These are phyloP conservation scores for Pythium dissotocum DNA, from an alignment of 352 stramenopile genomes.

Conservation along the genomic window DNA sequence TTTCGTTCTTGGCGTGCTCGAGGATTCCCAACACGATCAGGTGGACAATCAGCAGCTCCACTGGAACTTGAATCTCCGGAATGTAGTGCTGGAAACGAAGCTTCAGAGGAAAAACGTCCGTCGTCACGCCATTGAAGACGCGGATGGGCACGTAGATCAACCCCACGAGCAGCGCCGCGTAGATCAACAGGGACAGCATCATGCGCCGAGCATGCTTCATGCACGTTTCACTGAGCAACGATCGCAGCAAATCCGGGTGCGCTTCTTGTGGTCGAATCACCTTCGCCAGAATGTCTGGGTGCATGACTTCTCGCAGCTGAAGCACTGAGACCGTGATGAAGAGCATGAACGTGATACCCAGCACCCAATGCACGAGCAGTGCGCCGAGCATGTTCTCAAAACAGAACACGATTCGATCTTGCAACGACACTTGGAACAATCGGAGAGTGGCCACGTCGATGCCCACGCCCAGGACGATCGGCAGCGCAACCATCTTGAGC, in stretches of 20 bases:
- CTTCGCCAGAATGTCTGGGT: constrained; percentile 91
- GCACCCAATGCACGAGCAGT: constrained; percentile 96
- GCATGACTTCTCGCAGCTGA: constrained; percentile 93
- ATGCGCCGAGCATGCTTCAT: constrained; percentile 94
- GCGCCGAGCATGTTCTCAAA: constrained; percentile 90
- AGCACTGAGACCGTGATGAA: constrained; percentile 96
- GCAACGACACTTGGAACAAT: constrained; percentile 82
- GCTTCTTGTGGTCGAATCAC: constrained; percentile 94
- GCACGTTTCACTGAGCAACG: constrained; percentile 93
- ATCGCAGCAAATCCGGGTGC: constrained; percentile 95
- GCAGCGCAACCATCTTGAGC: constrained; percentile 98
- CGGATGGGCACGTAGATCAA: constrained; percentile 89
- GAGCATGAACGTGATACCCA: constrained; percentile 98
- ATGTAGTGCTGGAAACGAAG: constrained; percentile 93
- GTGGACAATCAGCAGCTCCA: constrained; percentile 96
- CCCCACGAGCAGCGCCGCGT: constrained; percentile 83
- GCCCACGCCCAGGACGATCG: constrained; percentile 91
- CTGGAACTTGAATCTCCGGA: constrained; percentile 93
- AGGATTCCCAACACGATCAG: constrained; percentile 94
- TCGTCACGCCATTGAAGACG: constrained; percentile 46
- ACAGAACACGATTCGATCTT: constrained; percentile 81
- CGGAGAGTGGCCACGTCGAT: constrained; percentile 93
- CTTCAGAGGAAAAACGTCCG: constrained; percentile 66
- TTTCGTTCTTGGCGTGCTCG: constrained; percentile 89
- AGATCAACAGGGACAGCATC: constrained; percentile 91